Conservation (phyloP, 306 rosid genomes). For the Lagenaria siceraria region DNA sequence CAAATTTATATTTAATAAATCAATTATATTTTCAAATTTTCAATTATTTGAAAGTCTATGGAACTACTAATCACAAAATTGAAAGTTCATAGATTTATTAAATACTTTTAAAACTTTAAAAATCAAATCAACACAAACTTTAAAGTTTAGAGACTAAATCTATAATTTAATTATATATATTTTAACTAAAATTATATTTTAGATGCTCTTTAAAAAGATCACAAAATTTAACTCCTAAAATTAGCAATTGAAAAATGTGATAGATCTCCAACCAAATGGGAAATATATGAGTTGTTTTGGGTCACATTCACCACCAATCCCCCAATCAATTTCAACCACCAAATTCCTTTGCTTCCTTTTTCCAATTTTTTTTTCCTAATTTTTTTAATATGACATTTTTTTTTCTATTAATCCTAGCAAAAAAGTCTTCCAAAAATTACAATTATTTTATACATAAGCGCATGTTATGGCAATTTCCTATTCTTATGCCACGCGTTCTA, state of each 20-base stretch:
- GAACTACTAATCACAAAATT: too few relatives aligned
- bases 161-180: too few relatives aligned
- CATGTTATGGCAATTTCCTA: background rate
- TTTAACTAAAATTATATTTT: too few relatives aligned
- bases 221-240: background rate
- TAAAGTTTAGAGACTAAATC: too few relatives aligned
- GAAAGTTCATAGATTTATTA: too few relatives aligned
- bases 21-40: too few relatives aligned
- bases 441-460: background rate
- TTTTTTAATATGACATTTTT: background rate
- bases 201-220: too few relatives aligned
- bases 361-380: background rate
- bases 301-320: slow-evolving; percentile 2
- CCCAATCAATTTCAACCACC: slow-evolving; percentile 2
- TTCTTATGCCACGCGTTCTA: background rate
- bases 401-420: background rate
- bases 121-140: too few relatives aligned
- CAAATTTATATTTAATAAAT: too few relatives aligned
- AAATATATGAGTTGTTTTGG: background rate
- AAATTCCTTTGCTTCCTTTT: background rate
- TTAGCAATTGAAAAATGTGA: too few relatives aligned
- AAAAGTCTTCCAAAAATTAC: background rate
- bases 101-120: too few relatives aligned
- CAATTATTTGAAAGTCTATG: too few relatives aligned
- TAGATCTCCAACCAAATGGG: background rate